Evolutionary conservation across 2,329 filamentous ascomycete genomes (phyloP).

Genomic region (Aspergillus sp.): DNA sequence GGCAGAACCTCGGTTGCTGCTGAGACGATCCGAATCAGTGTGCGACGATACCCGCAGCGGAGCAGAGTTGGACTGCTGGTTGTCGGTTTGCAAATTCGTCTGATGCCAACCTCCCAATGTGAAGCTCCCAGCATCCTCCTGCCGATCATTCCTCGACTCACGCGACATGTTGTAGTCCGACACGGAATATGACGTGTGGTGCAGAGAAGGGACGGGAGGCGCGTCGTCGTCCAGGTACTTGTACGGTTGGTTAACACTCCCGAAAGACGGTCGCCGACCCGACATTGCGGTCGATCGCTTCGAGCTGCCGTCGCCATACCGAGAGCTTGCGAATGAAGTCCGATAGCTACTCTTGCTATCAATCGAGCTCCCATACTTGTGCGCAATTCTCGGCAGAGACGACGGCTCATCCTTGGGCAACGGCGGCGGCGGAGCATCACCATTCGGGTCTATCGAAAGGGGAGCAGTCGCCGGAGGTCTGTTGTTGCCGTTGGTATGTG

Average conservation of each 20-base stretch:
- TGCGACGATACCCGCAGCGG: conserved; percentile 20
- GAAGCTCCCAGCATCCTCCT: conserved; percentile 28
- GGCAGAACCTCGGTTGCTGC: conserved; percentile 20
- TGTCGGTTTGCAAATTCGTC: conserved; percentile 6
- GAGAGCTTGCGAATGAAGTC: conserved; percentile 41
- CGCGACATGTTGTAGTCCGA: conserved; percentile 26
- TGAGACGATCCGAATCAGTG: conserved; percentile 19
- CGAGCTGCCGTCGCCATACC: conserved; percentile 31
- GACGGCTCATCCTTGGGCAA: conserved; percentile 7
- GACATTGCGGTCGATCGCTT: conserved; percentile 33
- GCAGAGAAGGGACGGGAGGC: conserved; percentile 32
- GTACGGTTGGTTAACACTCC: conserved; percentile 30
- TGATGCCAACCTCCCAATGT: conserved; percentile 27
- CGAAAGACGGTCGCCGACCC: conserved; percentile 31
- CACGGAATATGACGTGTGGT: conserved; percentile 13
- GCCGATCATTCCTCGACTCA: conserved; percentile 19
- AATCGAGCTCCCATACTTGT: conserved; percentile 27
- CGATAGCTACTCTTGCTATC: conserved; percentile 42
- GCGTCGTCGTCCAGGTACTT: conserved; percentile 33
- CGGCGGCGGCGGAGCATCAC: conserved; percentile 15
- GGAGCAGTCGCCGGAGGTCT: conserved; percentile 8
- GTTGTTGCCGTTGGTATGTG: conserved; percentile 6
- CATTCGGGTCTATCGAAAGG: conserved; percentile 9
- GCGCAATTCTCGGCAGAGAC: conserved; percentile 8
- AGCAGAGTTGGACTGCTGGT: conserved; percentile 7